Percentiles rank a stretch among this genome's conserved stretches.
Evolutionary conservation across 306 rosid genomes (phyloP).

Genomic region (Gillenia trifoliata): DNA sequence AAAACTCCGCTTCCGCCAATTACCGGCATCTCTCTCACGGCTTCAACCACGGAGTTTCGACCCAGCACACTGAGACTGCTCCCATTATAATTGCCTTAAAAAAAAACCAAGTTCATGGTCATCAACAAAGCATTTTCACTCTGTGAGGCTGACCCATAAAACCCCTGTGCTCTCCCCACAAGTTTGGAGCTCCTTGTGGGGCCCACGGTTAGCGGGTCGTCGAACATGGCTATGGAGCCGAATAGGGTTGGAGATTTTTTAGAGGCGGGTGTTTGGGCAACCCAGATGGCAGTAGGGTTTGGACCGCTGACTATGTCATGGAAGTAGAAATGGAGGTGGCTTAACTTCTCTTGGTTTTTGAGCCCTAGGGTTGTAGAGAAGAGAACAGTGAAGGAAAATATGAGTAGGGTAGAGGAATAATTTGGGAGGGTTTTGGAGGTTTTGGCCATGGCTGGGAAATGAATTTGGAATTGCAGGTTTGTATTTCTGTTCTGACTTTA

Average conservation of each 20-base stretch:
- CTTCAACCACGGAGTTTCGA: constrained; percentile 11
- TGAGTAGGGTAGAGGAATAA: background rate
- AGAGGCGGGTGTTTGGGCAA: constrained; percentile 32
- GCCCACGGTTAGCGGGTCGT: constrained; percentile 42
- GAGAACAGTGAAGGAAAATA: background rate
- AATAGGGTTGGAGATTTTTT: constrained; percentile 29
- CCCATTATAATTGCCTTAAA: constrained; percentile 38
- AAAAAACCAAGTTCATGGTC: constrained; percentile 31
- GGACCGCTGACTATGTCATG: constrained; percentile 49
- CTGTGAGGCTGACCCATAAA: constrained; percentile 39
- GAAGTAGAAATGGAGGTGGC: constrained; percentile 60
- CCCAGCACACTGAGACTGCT: constrained; percentile 48
- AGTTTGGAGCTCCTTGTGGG: constrained; percentile 30
- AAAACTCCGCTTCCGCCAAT: constrained; percentile 49
- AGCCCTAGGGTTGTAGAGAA: constrained; percentile 4
- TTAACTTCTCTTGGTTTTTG: constrained; percentile 37
- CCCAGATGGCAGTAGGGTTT: constrained; percentile 34
- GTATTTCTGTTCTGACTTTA: background rate
- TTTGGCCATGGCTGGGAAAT: constrained; percentile 1
- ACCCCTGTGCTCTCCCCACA: constrained; percentile 56
- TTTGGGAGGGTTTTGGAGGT: too few relatives aligned
- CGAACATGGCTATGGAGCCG: constrained; percentile 30
- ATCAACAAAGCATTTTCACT: constrained; percentile 26
- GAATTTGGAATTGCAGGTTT: background rate
- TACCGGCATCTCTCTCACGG: constrained; percentile 46